phyloP scores from a whole-genome alignment of 805 yeast genomes.

The Candida boidinii region DNA sequence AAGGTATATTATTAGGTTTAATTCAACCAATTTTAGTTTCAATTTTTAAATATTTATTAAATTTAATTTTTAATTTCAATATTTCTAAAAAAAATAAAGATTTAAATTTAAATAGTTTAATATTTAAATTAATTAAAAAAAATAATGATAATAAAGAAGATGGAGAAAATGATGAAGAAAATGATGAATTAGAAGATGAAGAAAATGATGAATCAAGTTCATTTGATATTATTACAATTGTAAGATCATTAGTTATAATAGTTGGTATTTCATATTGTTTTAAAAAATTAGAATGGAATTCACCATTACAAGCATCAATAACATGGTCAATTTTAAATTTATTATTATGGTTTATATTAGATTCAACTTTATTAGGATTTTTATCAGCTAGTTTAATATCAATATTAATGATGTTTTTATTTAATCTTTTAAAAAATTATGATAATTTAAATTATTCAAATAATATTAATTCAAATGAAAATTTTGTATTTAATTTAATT shows the following conservation, averaged over 20 bases:
- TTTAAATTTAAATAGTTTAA: not conserved
- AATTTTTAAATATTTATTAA: too few relatives aligned
- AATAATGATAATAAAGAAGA: too few relatives aligned
- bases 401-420: constrained; percentile 9
- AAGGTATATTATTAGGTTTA: constrained; percentile 53
- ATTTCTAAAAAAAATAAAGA: constrained; percentile 3
- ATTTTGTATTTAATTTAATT: not conserved
- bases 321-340: constrained; percentile 58
- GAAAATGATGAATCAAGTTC: too few relatives aligned
- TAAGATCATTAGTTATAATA: constrained; percentile 46
- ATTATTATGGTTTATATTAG: constrained; percentile 46
- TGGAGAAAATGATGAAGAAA: too few relatives aligned
- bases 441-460: constrained; percentile 4
- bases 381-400: constrained; percentile 13
- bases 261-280: constrained; percentile 67
- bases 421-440: too few relatives aligned
- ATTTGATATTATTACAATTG: constrained; percentile 14
- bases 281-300: constrained; percentile 60
- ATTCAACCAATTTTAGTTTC: constrained; percentile 38
- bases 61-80: constrained; percentile 5
- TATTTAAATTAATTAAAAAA: not conserved
- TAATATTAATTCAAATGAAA: not conserved
- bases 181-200: too few relatives aligned
- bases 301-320: constrained; percentile 54
- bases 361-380: constrained; percentile 15